A percentile compares a stretch with the other conserved stretches of the same genome.
phyloP scores from a whole-genome alignment of 148 eudicot genomes.

The Rhododendron henanense region DNA sequence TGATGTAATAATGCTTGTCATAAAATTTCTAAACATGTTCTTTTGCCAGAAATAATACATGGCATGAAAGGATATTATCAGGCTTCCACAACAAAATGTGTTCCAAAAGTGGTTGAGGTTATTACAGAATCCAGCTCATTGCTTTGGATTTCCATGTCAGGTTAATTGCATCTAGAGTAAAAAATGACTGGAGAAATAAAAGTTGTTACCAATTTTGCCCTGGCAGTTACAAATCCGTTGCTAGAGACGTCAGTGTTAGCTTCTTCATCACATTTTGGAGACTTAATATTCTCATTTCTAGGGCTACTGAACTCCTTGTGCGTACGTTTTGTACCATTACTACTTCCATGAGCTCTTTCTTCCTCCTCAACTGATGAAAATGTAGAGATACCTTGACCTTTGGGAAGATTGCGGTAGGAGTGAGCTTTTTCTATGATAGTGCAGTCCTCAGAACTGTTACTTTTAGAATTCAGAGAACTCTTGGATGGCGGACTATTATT shows the following conservation, averaged over 20 bases:
- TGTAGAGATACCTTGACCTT: slow-evolving; percentile 27
- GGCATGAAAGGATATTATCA: not conserved
- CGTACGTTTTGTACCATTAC: slow-evolving; percentile 51
- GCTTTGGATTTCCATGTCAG: not conserved
- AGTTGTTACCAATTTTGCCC: slow-evolving; percentile 71
- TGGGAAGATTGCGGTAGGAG: slow-evolving; percentile 23
- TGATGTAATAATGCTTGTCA: not conserved
- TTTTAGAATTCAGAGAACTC: slow-evolving; percentile 22
- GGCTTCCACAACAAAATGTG: not conserved
- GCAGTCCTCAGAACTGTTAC: slow-evolving; percentile 43
- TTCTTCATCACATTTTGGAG: slow-evolving; percentile 64
- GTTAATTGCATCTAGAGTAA: not conserved
- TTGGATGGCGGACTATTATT: slow-evolving; percentile 22
- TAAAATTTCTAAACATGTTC: not conserved
- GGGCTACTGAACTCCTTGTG: slow-evolving; percentile 60
- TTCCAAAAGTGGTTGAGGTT: not conserved
- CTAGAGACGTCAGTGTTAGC: slow-evolving; percentile 42
- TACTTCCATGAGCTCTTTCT: slow-evolving; percentile 39
- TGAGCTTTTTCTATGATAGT: slow-evolving; percentile 43
- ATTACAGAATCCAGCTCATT: not conserved
- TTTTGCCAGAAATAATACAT: not conserved
- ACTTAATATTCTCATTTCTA: slow-evolving; percentile 47
- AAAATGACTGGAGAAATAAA: not conserved
- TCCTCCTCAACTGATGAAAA: slow-evolving; percentile 46
- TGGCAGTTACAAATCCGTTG: slow-evolving; percentile 89